Evolutionary conservation across 192 early-diverging fungal genomes (phyloP), one percentile per base, ranked within the genome.

Genomic region (Lunasporangiospora selenospora): DNA sequence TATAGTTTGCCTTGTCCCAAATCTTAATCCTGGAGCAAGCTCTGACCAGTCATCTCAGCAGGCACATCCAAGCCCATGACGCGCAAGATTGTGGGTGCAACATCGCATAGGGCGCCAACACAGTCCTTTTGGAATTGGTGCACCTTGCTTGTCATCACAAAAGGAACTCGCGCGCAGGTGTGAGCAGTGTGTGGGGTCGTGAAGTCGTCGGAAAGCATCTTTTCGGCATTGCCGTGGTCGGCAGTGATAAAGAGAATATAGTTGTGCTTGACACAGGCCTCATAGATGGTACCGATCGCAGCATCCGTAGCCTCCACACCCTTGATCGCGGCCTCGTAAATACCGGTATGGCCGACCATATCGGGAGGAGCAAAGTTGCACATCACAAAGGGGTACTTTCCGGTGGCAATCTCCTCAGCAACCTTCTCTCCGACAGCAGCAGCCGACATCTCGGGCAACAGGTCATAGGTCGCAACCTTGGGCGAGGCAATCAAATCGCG

Each of bases 211-310:
- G 87, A 83, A 39, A 96, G 48, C 96, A 99, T 99, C 87, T 99
- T 93, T 70, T 99, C 98, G 29, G 97, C 97, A 70, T 99, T 99
- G 34, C 98, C 98, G 77, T 99, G 98, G 80, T 99, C 98, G 8
- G 98, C 89, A 7, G 97, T 99, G 43, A 99, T 77, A 71, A 99
- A 95, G 38, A 99, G 81, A 39, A 88, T 82, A 71, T 98, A 99
- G 21, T 90, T 92, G 55, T 92, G 80, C 53, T 80, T 75, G 76
- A 93, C 88, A 78, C 96, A 98, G 24, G 98, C 96, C 58, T 95
- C 92, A 75, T 89, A 93, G 66, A 99, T 92, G 53, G 83, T 81
- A 33, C 95, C 95, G 67, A 99, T 98, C 5, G 89, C 96, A 76
- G 89, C 87, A 73, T 99, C 98, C 0, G 97, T 99, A 4, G 95